Evolutionary conservation across 2,329 filamentous ascomycete genomes (phyloP).

Genomic region (Didymella sp.): DNA sequence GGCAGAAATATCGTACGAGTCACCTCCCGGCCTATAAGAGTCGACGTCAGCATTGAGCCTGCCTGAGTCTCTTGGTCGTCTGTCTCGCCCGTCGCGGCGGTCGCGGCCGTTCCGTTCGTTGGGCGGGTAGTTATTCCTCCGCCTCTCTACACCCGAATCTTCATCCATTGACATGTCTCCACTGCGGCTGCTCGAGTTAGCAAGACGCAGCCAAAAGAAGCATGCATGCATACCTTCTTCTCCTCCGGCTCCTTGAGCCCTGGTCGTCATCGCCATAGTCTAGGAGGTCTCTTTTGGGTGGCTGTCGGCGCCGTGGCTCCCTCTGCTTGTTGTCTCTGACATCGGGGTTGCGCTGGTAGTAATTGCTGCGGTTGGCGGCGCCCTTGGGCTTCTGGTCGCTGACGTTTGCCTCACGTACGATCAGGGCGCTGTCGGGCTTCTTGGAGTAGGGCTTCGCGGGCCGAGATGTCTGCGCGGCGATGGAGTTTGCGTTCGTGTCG

Average conservation of each 20-base stretch:
- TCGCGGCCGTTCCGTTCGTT: conserved; percentile 8
- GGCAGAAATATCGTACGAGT: conserved; percentile 25
- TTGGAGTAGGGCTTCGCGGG: conserved; percentile 71
- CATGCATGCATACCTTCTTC: conserved; percentile 29
- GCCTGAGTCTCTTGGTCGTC: conserved; percentile 17
- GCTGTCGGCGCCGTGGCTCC: conserved; percentile 61
- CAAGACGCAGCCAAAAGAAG: conserved; percentile 12
- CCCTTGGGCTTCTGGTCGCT: conserved; percentile 81
- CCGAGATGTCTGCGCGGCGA: conserved; percentile 66
- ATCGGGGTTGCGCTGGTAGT: conserved; percentile 93
- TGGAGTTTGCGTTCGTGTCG: conserved; percentile 54
- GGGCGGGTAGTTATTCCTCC: conserved; percentile 27
- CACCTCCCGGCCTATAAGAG: conserved; percentile 41
- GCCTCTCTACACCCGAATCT: conserved; percentile 56
- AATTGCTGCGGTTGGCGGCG: conserved; percentile 81
- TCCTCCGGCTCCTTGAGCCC: conserved; percentile 28
- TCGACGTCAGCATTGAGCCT: conserved; percentile 34
- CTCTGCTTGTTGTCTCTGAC: conserved; percentile 63
- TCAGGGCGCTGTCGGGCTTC: conserved; percentile 72
- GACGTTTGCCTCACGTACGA: conserved; percentile 74
- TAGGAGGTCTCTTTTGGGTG: conserved; percentile 33
- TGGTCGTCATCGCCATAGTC: conserved; percentile 42
- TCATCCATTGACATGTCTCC: conserved; percentile 86
- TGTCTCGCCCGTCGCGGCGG: conserved; percentile 31
- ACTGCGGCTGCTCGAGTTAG: conserved; percentile 38